A percentile compares a stretch with the other conserved stretches of the same genome.
phyloP scores from a whole-genome alignment of 805 yeast species.

The Candida glaebosa region DNA sequence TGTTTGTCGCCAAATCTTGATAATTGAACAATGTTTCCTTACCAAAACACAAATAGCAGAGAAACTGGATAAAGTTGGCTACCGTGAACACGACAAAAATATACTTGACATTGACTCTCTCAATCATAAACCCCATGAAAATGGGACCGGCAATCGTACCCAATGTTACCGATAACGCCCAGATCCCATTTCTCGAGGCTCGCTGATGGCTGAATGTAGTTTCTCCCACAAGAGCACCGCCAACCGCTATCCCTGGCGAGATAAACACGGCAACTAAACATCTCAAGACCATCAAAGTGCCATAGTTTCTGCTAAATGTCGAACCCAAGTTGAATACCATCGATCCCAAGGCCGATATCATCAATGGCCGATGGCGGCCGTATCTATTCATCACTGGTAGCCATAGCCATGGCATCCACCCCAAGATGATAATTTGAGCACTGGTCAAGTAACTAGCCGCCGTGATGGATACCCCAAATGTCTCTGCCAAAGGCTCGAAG shows the following conservation, averaged over 20 bases:
- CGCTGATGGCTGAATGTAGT: slow-evolving; percentile 16
- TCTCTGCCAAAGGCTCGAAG: slow-evolving; percentile 9
- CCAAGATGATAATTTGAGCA: slow-evolving; percentile 14
- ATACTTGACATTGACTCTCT: slow-evolving; percentile 9
- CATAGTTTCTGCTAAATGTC: slow-evolving; percentile 11
- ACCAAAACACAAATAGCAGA: slow-evolving; percentile 12
- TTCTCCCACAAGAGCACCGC: slow-evolving; percentile 14
- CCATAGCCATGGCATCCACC: slow-evolving; percentile 15
- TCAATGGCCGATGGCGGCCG: slow-evolving; percentile 11
- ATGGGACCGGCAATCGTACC: slow-evolving; percentile 17
- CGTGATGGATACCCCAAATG: slow-evolving; percentile 8
- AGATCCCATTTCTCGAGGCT: slow-evolving; percentile 14
- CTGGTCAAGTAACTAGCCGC: slow-evolving; percentile 12
- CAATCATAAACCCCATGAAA: slow-evolving; percentile 15
- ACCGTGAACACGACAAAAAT: slow-evolving; percentile 13
- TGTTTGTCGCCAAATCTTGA: slow-evolving; percentile 6
- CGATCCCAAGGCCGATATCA: slow-evolving; percentile 12
- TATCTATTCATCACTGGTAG: slow-evolving; percentile 14
- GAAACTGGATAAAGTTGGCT: slow-evolving; percentile 12
- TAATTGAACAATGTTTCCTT: slow-evolving; percentile 13
- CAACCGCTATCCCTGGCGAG: slow-evolving; percentile 14
- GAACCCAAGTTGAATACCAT: slow-evolving; percentile 13
- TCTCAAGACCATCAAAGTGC: slow-evolving; percentile 12
- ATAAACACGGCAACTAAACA: slow-evolving; percentile 13
- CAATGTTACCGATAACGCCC: slow-evolving; percentile 13